Percentiles rank a stretch among this genome's conserved stretches.
These are phyloP conservation scores for Chrysoporthe cubensis DNA, from an alignment of 2,329 filamentous ascomycete genomes.

Conservation along the genomic window DNA sequence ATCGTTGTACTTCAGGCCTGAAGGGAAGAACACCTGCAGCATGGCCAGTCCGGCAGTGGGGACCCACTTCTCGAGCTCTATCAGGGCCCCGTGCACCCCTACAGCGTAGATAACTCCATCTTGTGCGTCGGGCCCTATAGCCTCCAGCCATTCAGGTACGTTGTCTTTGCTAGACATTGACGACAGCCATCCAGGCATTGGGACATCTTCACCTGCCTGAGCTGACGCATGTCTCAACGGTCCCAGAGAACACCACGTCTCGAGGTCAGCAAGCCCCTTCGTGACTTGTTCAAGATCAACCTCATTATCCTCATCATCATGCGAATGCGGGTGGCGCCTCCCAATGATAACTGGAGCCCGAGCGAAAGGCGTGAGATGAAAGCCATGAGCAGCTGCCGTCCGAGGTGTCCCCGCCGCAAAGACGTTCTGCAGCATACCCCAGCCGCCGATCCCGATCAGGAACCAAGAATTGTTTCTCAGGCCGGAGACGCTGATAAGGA, in stretches of 20 bases:
- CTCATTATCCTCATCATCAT: background rate
- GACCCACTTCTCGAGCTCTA: slow-evolving; percentile 32
- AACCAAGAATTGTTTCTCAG: slow-evolving; percentile 7
- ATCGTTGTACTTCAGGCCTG: slow-evolving; percentile 23
- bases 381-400: background rate
- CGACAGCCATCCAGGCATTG: background rate
- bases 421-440: slow-evolving; percentile 13
- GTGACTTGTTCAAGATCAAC: background rate
- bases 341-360: background rate
- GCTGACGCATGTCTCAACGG: background rate
- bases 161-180: slow-evolving; percentile 1
- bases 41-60: slow-evolving; percentile 29
- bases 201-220: background rate
- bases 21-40: slow-evolving; percentile 27
- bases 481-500: slow-evolving; percentile 2
- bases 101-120: slow-evolving; percentile 15
- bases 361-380: background rate
- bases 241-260: background rate
- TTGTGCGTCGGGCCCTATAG: background rate
- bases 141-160: background rate
- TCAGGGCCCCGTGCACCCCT: slow-evolving; percentile 29
- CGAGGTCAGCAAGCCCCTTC: background rate
- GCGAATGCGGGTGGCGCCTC: background rate
- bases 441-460: slow-evolving; percentile 6
- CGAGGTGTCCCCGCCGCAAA: slow-evolving; percentile 3